Conservation (phyloP, 768 basidiomycete genomes). For the Lactarius deliciosus region DNA sequence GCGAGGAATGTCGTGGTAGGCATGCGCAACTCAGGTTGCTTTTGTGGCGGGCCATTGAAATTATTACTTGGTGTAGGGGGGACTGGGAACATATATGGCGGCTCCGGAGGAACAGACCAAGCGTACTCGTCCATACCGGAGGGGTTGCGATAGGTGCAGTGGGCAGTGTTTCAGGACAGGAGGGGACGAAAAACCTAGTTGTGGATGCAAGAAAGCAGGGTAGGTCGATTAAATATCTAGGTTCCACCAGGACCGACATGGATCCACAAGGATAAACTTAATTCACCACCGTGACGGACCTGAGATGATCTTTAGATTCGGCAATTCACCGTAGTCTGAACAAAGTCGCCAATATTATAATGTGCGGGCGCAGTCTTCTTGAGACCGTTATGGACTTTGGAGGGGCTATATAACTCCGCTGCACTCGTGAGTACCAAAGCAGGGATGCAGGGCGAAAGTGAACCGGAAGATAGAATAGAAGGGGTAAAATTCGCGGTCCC, state of each 20-base stretch:
- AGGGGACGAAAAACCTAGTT: not conserved
- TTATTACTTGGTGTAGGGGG: not conserved
- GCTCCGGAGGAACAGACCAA: conserved; percentile 7
- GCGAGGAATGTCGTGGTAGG: not conserved
- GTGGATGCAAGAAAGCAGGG: conserved; percentile 18
- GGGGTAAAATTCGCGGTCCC: not conserved
- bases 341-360: conserved; percentile 21
- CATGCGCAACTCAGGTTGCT: not conserved
- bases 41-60: conserved; percentile 5
- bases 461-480: not conserved
- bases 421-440: not conserved
- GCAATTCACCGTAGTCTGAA: conserved; percentile 20
- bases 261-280: conserved; percentile 21
- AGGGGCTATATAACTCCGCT: not conserved
- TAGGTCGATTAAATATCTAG: conserved; percentile 20
- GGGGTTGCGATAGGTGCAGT: not conserved
- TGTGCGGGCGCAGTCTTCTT: not conserved
- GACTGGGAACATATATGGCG: conserved; percentile 3
- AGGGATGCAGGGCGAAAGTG: not conserved
- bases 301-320: conserved; percentile 21
- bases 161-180: not conserved
- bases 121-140: conserved; percentile 3
- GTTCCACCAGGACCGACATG: conserved; percentile 12
- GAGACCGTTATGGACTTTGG: not conserved
- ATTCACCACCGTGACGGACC: conserved; percentile 14